Evolutionary conservation across 352 stramenopile genomes (phyloP).

Genomic region (Phytophthora kernoviae): DNA sequence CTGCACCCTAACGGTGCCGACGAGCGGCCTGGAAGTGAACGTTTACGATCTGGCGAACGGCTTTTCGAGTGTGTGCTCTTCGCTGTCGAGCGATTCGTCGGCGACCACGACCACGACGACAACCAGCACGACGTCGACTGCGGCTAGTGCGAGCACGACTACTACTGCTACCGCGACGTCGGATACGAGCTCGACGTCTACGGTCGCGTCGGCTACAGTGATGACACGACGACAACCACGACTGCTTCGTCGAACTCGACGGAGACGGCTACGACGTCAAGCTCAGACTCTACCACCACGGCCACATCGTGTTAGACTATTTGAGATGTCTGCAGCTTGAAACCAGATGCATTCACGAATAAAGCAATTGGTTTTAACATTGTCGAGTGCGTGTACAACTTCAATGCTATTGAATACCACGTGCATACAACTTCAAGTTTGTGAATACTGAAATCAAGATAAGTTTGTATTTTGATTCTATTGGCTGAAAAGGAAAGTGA

Average conservation of each 20-base stretch:
- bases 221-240: background rate
- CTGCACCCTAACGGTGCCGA: no score
- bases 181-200: no score
- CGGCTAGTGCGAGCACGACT: background rate
- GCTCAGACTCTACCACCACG: no score
- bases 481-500: background rate
- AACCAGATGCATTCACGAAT: background rate
- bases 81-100: no score
- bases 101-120: no score
- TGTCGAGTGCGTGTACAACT: no score
- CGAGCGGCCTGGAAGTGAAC: no score
- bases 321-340: background rate
- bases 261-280: constrained; percentile 1
- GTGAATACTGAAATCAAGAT: background rate
- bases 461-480: background rate
- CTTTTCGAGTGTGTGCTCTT: no score
- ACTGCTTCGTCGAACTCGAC: background rate
- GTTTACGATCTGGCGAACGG: no score
- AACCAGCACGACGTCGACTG: background rate
- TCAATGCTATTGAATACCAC: no score
- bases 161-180: background rate
- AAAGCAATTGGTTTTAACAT: background rate
- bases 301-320: background rate
- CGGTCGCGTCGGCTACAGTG: no score
- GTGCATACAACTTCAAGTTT: background rate